These are phyloP conservation scores for Sabuloglossum arenarium DNA, from an alignment of 495 filamentous ascomycete genomes.

Conservation along the genomic window DNA sequence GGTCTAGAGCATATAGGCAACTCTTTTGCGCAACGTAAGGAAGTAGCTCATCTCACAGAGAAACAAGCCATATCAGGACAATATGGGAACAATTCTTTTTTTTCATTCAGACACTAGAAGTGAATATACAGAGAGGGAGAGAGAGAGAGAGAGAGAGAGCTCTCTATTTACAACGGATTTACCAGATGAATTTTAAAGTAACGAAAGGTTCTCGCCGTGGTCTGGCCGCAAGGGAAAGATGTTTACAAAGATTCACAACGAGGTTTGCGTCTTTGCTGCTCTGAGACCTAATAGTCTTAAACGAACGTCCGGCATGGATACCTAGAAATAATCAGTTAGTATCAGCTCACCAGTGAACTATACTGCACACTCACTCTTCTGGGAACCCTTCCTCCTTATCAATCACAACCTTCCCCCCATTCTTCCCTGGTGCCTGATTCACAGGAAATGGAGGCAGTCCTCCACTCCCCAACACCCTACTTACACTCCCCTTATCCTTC, in stretches of 20 bases:
- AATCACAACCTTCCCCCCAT: constrained; percentile 22
- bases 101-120: background rate
- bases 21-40: background rate
- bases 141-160: background rate
- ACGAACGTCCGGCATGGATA: constrained; percentile 34
- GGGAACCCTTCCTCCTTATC: constrained; percentile 26
- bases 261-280: background rate
- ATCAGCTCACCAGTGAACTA: background rate
- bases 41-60: background rate
- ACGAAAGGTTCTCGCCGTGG: background rate
- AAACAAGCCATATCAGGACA: background rate
- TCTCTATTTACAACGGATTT: background rate
- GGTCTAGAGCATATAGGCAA: background rate
- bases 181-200: background rate
- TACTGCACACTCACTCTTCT: constrained; percentile 21
- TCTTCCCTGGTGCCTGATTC: constrained; percentile 17
- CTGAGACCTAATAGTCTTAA: constrained; percentile 12
- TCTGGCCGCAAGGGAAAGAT: background rate
- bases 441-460: constrained; percentile 70
- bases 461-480: constrained; percentile 44
- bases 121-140: background rate
- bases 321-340: constrained; percentile 11
- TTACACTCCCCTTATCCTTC: constrained; percentile 36
- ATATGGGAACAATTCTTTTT: background rate
- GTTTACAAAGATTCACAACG: background rate